Evolutionary conservation across 2,329 filamentous ascomycete genomes (phyloP).

Genomic region (Coleophoma crateriformis): DNA sequence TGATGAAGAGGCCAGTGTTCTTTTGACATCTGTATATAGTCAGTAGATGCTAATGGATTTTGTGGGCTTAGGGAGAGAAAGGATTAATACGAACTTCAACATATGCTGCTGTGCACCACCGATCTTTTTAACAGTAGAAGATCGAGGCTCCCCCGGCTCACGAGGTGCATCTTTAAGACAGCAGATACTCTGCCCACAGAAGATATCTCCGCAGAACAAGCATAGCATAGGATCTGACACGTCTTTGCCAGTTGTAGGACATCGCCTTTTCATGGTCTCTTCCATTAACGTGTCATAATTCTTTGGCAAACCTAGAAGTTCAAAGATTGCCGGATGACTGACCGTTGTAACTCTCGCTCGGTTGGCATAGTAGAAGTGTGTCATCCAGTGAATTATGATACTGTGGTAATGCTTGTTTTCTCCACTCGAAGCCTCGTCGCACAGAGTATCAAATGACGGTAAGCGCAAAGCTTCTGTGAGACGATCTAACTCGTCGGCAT

Average conservation of each 20-base stretch:
- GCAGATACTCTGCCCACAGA: conserved; percentile 91
- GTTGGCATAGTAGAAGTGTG: conserved; percentile 4
- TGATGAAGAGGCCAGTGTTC: conserved; percentile 90
- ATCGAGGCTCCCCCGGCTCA: conserved; percentile 26
- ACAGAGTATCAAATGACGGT: conserved; percentile 75
- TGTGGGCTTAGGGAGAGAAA: not conserved
- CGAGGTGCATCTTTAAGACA: conserved; percentile 56
- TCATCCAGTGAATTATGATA: conserved; percentile 67
- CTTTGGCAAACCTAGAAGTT: conserved; percentile 85
- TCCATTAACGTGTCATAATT: conserved; percentile 92
- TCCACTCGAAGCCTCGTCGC: conserved; percentile 33
- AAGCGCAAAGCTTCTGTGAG: conserved; percentile 71
- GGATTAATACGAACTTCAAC: conserved; percentile 56
- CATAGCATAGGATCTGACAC: conserved; percentile 87
- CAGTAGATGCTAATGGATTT: not conserved
- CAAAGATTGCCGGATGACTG: conserved; percentile 87
- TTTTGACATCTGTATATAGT: conserved; percentile 64
- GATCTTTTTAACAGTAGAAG: conserved; percentile 41
- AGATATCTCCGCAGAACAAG: conserved; percentile 92
- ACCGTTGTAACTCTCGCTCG: conserved; percentile 27
- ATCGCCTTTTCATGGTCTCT: conserved; percentile 77
- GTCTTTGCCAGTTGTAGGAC: conserved; percentile 87
- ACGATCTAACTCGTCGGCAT: conserved; percentile 74
- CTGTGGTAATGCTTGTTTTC: conserved; percentile 24
- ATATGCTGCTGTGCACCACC: conserved; percentile 92